A percentile compares a stretch with the other conserved stretches of the same genome.
Conservation (phyloP, 2,329 filamentous ascomycete species). For the Neurospora crassa region DNA sequence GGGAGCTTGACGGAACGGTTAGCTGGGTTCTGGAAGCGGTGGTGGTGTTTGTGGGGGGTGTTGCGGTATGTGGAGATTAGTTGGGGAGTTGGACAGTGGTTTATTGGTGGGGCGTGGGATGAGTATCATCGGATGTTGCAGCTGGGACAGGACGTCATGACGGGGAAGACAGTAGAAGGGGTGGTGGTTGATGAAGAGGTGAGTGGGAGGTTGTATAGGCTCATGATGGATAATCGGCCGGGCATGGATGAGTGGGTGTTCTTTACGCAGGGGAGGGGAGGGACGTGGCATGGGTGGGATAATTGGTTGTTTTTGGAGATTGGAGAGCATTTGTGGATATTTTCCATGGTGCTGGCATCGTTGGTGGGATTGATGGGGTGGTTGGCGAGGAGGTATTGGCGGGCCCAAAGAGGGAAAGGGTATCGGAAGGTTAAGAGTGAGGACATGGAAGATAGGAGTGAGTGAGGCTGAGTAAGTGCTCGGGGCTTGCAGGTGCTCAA, state of each 20-base stretch:
- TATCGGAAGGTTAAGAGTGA: neutral
- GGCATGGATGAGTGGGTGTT: constrained; percentile 17
- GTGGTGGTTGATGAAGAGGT: neutral
- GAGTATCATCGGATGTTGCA: constrained; percentile 15
- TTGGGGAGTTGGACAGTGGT: constrained; percentile 21
- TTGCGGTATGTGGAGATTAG: constrained; percentile 18
- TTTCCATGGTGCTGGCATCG: constrained; percentile 3
- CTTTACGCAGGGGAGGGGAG: constrained; percentile 18
- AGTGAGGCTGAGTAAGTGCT: neutral
- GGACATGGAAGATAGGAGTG: neutral
- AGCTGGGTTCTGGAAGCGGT: neutral
- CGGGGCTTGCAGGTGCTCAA: neutral
- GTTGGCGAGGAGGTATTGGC: neutral
- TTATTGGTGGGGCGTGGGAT: constrained; percentile 19
- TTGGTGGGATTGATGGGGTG: neutral
- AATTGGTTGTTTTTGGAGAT: constrained; percentile 16
- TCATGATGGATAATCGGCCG: constrained; percentile 19
- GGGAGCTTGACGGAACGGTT: neutral
- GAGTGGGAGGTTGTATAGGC: constrained; percentile 14
- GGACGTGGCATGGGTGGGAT: constrained; percentile 20
- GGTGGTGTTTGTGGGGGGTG: constrained; percentile 4
- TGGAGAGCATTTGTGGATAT: constrained; percentile 16
- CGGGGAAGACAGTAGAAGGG: neutral
- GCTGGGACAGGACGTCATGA: neutral
- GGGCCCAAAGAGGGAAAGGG: neutral